Conservation (phyloP, 495 filamentous ascomycete genomes). For the Penicillium bialowiezense region DNA sequence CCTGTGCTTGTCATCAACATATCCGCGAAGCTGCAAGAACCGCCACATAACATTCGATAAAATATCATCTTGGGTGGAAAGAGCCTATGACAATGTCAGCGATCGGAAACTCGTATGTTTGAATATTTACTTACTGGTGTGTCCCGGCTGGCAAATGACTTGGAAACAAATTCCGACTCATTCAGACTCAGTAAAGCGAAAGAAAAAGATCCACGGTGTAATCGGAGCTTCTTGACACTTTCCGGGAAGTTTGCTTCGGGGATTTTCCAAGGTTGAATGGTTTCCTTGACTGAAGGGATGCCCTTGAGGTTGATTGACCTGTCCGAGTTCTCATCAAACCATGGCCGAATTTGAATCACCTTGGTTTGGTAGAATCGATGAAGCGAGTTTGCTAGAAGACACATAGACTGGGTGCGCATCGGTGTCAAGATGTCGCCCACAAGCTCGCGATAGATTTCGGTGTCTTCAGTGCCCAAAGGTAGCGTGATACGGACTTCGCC, state of each 20-base stretch:
- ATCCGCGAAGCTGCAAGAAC: slow-evolving; percentile 84
- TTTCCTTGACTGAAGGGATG: slow-evolving; percentile 55
- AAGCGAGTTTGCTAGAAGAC: slow-evolving; percentile 71
- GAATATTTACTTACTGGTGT: slow-evolving; percentile 28
- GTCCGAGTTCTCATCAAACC: slow-evolving; percentile 74
- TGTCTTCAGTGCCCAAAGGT: slow-evolving; percentile 77
- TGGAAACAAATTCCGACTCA: slow-evolving; percentile 61
- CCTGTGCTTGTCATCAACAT: slow-evolving; percentile 74
- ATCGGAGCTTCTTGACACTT: slow-evolving; percentile 38
- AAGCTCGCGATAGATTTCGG: slow-evolving; percentile 76
- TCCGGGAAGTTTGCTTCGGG: slow-evolving; percentile 48
- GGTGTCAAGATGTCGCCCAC: slow-evolving; percentile 68
- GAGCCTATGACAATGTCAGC: slow-evolving; percentile 19
- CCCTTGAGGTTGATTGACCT: slow-evolving; percentile 64
- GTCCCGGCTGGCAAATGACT: slow-evolving; percentile 53
- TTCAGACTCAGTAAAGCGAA: slow-evolving; percentile 55
- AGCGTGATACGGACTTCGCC: slow-evolving; percentile 71
- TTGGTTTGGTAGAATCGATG: slow-evolving; percentile 78
- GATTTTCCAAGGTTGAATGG: slow-evolving; percentile 74
- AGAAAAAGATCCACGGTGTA: slow-evolving; percentile 38
- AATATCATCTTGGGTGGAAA: slow-evolving; percentile 65
- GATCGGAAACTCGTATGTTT: background rate
- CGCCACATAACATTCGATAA: slow-evolving; percentile 76
- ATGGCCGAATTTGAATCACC: slow-evolving; percentile 71
- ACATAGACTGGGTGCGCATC: slow-evolving; percentile 69